phyloP scores from a whole-genome alignment of 331 rosid species.

The Malus hybrid region DNA sequence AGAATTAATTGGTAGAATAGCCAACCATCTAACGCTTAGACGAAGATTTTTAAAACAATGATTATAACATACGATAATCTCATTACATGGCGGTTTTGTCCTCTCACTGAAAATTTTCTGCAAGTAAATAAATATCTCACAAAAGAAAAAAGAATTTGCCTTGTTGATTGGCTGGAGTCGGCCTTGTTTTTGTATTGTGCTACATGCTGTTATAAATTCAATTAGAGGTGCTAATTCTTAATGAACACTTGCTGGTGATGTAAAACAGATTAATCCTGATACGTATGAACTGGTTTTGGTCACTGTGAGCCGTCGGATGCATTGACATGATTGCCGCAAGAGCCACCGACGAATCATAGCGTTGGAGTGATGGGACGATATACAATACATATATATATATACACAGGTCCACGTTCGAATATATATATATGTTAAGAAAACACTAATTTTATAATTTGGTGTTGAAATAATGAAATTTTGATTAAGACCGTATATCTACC shows the following conservation, averaged over 20 bases:
- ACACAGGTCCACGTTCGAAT: neutral
- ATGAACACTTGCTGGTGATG: neutral
- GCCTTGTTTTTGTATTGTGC: neutral
- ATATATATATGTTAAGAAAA: neutral
- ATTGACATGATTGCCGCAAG: neutral
- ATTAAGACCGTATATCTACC: slow-evolving; percentile 13
- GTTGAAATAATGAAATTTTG: neutral
- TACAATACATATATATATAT: too few relatives aligned
- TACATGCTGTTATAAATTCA: too few relatives aligned
- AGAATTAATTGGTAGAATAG: fast-evolving
- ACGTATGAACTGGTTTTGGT: neutral
- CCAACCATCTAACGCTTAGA: fast-evolving
- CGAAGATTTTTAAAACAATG: too few relatives aligned
- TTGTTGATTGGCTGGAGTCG: neutral
- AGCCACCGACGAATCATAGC: slow-evolving; percentile 18
- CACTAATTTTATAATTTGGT: neutral
- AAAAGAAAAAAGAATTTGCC: neutral
- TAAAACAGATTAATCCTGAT: neutral
- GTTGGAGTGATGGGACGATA: neutral
- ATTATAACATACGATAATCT: too few relatives aligned
- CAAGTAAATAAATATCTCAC: too few relatives aligned
- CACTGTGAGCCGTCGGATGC: slow-evolving; percentile 2
- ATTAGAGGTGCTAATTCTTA: neutral
- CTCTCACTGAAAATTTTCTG: too few relatives aligned
- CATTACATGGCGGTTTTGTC: too few relatives aligned